Percentiles rank a stretch among this genome's conserved stretches.
Evolutionary conservation across 257 asterid species (phyloP).

Genomic region (Eucommia ulmoides): DNA sequence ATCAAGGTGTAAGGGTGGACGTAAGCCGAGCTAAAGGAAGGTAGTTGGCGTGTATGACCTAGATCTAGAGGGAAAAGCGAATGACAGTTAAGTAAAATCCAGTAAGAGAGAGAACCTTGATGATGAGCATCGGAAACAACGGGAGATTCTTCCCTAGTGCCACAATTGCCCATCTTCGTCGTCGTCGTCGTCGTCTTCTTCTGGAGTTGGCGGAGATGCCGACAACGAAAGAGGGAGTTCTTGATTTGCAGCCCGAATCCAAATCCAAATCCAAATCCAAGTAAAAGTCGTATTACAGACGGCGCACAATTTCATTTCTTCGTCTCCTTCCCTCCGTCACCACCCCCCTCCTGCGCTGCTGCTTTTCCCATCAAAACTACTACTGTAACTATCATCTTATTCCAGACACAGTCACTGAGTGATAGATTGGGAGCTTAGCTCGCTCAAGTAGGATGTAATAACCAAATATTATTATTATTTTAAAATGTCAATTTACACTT

Average conservation of each 20-base stretch:
- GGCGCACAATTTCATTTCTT: conserved; percentile 28
- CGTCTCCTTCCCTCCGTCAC: conserved; percentile 1
- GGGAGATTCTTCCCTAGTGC: conserved; percentile 94
- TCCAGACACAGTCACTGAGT: too few relatives aligned
- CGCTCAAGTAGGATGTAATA: too few relatives aligned
- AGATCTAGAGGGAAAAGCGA: conserved; percentile 10
- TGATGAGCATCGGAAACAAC: conserved; percentile 85
- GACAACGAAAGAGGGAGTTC: too few relatives aligned
- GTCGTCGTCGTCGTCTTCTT: conserved; percentile 2
- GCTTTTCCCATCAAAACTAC: not conserved
- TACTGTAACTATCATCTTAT: too few relatives aligned
- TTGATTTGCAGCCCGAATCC: too few relatives aligned
- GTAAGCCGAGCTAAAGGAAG: not conserved
- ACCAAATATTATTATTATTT: too few relatives aligned
- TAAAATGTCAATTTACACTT: too few relatives aligned
- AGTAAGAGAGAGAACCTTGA: conserved; percentile 35
- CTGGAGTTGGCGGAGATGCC: conserved; percentile 16
- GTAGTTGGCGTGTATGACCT: not conserved
- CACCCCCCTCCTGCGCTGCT: conserved; percentile 12
- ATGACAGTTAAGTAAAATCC: conserved; percentile 6
- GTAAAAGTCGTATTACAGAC: too few relatives aligned
- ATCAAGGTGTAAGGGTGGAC: not conserved
- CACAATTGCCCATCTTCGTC: conserved; percentile 84
- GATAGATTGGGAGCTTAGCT: too few relatives aligned
- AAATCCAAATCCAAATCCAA: too few relatives aligned